Evolutionary conservation across 2,329 filamentous ascomycete genomes (phyloP).

Genomic region (Pseudodiploospora longispora): DNA sequence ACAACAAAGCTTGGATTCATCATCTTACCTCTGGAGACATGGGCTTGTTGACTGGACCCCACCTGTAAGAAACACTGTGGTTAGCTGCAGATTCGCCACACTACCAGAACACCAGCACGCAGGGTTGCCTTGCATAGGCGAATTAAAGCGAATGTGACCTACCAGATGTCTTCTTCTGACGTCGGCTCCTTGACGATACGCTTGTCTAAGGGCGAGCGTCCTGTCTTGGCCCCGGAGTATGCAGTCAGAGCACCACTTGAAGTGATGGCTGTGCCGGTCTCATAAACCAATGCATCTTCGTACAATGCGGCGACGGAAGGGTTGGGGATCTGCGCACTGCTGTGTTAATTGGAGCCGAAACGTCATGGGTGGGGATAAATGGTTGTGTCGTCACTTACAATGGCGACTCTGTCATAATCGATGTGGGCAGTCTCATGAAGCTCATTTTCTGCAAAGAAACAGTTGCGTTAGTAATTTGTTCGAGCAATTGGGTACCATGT

Average conservation of each 20-base stretch:
- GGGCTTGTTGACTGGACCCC: constrained; percentile 98
- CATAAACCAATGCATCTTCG: constrained; percentile 94
- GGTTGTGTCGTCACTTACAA: constrained; percentile 53
- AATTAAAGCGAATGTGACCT: constrained; percentile 17
- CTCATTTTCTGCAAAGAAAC: constrained; percentile 61
- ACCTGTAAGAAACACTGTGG: constrained; percentile 35
- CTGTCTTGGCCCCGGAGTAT: constrained; percentile 97
- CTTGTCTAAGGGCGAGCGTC: constrained; percentile 94
- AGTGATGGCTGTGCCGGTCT: constrained; percentile 95
- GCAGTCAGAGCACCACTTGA: constrained; percentile 90
- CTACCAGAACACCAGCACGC: neutral
- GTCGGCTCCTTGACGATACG: constrained; percentile 86
- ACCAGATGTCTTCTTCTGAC: constrained; percentile 89
- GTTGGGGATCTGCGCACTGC: constrained; percentile 59
- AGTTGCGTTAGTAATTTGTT: constrained; percentile 13
- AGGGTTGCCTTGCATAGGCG: constrained; percentile 2
- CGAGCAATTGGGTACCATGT: neutral
- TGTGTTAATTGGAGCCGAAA: neutral
- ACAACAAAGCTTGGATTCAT: constrained; percentile 5
- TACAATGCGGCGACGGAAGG: constrained; percentile 92
- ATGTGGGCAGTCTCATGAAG: constrained; percentile 97
- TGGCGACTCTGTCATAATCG: constrained; percentile 96
- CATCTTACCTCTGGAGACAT: constrained; percentile 83
- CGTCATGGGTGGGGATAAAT: no score
- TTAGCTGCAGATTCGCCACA: constrained; percentile 18